Base-by-base conservation (phyloP, 805 yeast genomes). In the Clavispora phyllophila region DNA sequence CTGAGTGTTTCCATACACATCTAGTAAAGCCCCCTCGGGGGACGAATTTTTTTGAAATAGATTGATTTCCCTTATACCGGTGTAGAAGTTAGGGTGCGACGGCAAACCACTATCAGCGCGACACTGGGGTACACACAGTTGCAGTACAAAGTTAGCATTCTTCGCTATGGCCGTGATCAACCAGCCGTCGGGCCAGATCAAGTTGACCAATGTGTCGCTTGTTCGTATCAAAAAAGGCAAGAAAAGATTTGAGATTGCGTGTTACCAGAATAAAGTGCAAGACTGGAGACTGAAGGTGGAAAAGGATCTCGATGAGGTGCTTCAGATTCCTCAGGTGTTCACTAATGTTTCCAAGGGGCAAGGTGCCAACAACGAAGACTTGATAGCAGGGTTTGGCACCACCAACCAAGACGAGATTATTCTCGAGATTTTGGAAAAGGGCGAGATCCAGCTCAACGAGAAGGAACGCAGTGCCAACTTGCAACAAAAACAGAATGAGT, bases 201-300 rank as follows among this genome's bases (percentile, higher is more conserved):
- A 81, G 59, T 75, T 93, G 55, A 93, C 99, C 40, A 93, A 93
- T 62, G 98, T 93, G 25, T 89, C 98, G 23, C 71, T 91, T 44
- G 97, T 93, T 36, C 76, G 93, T 37, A 81, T 93, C 80, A 86
- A 84, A 55, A 89, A 87, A 61, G 96, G 90, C 33, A 88, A 87
- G 60, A 87, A 87, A 63, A 72, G 96, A 50, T 93, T 89, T 55
- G 99, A 93, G 63, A 77, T 93, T 36, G 98, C 98, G 0, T 93
- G 99, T 58, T 93, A 93, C 62, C 96, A 87, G 58, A 93, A 93
- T 57, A 93, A 93, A 59, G 96, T 93, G 5, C 98, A 91, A 61
- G 99, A 93, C 62, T 93, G 89, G 80, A 74, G 97, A 53, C 76
- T 78, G 47, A 86, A 84, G 45, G 81, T 87, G 6, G 99, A 93